A percentile compares a stretch with the other conserved stretches of the same genome.
These are phyloP conservation scores for Balamuthia mandrillaris DNA, from an alignment of 208 protist species.

Conservation along the genomic window DNA sequence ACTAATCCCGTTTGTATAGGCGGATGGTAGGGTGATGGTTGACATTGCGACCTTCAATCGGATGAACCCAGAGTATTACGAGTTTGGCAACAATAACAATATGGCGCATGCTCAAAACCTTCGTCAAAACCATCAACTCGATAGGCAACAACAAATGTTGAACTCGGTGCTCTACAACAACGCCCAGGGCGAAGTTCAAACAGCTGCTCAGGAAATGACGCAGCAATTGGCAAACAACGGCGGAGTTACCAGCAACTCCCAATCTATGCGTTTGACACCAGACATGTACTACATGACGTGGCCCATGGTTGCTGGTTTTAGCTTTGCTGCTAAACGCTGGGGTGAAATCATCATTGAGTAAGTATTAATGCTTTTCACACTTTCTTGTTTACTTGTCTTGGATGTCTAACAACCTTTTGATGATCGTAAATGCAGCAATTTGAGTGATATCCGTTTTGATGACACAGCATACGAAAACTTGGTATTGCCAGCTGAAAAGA, in stretches of 20 bases:
- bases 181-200: not conserved
- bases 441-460: conserved; percentile 6
- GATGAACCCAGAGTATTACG: not conserved
- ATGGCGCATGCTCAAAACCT: no score
- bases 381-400: no score
- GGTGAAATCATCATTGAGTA: not conserved
- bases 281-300: not conserved
- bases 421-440: no score
- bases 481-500: conserved; percentile 44
- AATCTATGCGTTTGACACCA: not conserved
- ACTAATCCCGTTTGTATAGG: no score
- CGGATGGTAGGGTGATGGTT: not conserved
- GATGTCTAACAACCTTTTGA: no score
- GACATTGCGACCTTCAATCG: not conserved
- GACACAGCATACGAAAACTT: conserved; percentile 33
- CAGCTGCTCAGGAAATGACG: not conserved
- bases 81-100: not conserved
- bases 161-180: no score
- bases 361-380: no score
- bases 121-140: no score
- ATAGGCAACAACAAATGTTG: no score
- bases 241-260: not conserved
- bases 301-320: not conserved
- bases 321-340: not conserved
- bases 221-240: not conserved